These are phyloP conservation scores for Beauveria caledonica DNA, from an alignment of 2,329 filamentous ascomycete species.

Conservation along the genomic window DNA sequence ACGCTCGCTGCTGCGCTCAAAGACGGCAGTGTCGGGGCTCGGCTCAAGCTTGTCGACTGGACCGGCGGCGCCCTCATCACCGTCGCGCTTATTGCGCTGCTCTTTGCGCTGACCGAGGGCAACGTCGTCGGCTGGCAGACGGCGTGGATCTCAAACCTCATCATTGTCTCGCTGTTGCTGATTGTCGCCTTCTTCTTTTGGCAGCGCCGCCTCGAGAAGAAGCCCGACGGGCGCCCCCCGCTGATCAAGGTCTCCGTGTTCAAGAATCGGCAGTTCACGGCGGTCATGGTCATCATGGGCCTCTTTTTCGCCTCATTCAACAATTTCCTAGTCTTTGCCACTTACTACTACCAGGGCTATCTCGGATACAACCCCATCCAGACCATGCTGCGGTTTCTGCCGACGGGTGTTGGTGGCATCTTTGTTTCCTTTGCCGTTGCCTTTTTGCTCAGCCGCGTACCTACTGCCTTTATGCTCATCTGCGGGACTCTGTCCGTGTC, in stretches of 20 bases:
- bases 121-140: constrained; percentile 61
- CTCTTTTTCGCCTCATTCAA: constrained; percentile 62
- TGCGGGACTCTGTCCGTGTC: constrained; percentile 49
- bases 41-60: constrained; percentile 52
- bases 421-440: constrained; percentile 49
- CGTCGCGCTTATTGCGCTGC: constrained; percentile 49
- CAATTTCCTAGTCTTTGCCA: constrained; percentile 58
- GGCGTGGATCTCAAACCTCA: constrained; percentile 52
- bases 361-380: constrained; percentile 54
- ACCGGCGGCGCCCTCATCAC: constrained; percentile 57
- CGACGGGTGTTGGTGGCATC: constrained; percentile 52
- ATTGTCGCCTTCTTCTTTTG: constrained; percentile 50
- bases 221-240: constrained; percentile 33
- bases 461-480: constrained; percentile 48
- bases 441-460: constrained; percentile 47
- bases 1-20: constrained; percentile 6
- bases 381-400: constrained; percentile 61
- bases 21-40: constrained; percentile 19
- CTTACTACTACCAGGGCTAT: constrained; percentile 63
- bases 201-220: constrained; percentile 40
- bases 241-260: constrained; percentile 63
- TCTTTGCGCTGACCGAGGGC: constrained; percentile 61
- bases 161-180: constrained; percentile 49
- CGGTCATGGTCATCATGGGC: constrained; percentile 56
- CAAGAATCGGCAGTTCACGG: constrained; percentile 48